Conservation (phyloP, 2,329 filamentous ascomycete species). For the Cercospora janseana region DNA sequence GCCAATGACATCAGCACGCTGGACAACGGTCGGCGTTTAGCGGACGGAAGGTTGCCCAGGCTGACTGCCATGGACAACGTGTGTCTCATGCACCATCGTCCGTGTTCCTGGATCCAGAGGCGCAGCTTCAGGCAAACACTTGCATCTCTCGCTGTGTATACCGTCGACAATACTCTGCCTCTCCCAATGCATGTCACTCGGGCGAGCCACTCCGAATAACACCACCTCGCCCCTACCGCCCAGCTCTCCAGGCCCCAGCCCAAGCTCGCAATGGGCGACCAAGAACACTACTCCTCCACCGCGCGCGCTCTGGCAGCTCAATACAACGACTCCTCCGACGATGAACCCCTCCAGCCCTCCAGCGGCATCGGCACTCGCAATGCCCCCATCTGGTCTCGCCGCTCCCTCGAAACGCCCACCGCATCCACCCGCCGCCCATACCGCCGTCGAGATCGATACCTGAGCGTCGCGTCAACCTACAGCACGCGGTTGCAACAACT, state of each 20-base stretch:
- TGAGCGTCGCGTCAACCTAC: conserved; percentile 46
- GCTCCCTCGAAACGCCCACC: conserved; percentile 18
- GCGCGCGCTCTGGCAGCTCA: conserved; percentile 55
- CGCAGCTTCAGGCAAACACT: background rate
- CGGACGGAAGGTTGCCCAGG: background rate
- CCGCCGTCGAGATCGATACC: conserved; percentile 37
- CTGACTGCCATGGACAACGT: background rate
- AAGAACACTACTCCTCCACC: conserved; percentile 50
- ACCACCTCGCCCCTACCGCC: background rate
- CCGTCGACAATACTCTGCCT: background rate
- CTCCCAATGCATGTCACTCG: conserved; percentile 10
- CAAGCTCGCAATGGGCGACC: conserved; percentile 20
- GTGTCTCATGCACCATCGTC: too few relatives aligned
- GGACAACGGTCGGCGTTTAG: conserved; percentile 5
- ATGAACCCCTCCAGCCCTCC: conserved; percentile 39
- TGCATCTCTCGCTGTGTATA: background rate
- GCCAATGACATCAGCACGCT: conserved; percentile 3
- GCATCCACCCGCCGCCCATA: conserved; percentile 38
- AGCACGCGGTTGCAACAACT: conserved; percentile 49
- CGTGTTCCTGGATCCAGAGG: conserved; percentile 6
- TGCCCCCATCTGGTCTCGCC: conserved; percentile 23
- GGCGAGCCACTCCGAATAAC: conserved; percentile 6
- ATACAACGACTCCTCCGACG: conserved; percentile 30
- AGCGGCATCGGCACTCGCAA: conserved; percentile 38
- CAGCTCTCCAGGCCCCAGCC: background rate